Conservation (phyloP, 2,329 filamentous ascomycete species). For the Diaporthe amygdali region DNA sequence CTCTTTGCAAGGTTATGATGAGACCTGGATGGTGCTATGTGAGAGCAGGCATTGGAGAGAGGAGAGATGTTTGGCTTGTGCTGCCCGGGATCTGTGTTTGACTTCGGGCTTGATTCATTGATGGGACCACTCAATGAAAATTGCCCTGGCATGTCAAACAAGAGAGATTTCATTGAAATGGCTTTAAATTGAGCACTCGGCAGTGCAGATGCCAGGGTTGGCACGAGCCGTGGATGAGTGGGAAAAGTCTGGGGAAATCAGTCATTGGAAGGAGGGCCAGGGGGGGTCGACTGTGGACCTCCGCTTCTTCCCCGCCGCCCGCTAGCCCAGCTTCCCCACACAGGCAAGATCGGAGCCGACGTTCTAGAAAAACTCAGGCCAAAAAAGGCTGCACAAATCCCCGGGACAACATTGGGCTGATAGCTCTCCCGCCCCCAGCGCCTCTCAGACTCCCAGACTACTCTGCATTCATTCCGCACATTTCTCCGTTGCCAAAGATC, state of each 20-base stretch:
- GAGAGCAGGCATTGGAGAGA: not conserved
- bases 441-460: not conserved
- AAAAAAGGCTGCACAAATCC: not conserved
- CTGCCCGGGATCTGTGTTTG: not conserved
- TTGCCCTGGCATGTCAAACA: not conserved
- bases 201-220: conserved; percentile 1
- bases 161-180: not conserved
- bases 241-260: not conserved
- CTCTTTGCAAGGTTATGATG: not conserved
- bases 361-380: conserved; percentile 12
- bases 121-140: not conserved
- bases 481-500: not conserved
- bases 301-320: not conserved
- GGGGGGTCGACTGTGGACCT: not conserved
- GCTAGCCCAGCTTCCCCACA: not conserved
- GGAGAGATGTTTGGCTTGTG: not conserved
- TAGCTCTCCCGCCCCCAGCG: not conserved
- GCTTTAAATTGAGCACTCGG: conserved; percentile 12
- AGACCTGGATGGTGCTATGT: not conserved
- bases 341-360: not conserved
- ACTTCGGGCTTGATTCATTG: not conserved
- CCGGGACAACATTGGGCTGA: conserved; percentile 9
- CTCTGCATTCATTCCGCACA: not conserved
- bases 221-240: not conserved
- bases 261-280: not conserved